These are phyloP conservation scores for Claviceps sp. DNA, from an alignment of 2,329 filamentous ascomycete genomes.

Conservation along the genomic window DNA sequence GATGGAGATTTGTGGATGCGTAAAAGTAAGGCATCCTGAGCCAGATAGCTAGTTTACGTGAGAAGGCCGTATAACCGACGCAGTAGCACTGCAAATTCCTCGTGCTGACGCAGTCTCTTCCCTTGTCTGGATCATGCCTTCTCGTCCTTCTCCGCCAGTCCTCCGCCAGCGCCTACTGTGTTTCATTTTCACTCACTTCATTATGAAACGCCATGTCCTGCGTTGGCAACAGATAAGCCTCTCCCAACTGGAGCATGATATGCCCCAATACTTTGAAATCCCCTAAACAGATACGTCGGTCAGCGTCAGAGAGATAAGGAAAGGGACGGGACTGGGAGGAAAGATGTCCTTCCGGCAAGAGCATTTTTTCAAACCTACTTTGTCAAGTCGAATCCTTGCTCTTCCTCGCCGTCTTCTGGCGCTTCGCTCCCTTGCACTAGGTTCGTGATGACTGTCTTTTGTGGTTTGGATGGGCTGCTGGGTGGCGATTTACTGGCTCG, in stretches of 20 bases:
- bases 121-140: background rate
- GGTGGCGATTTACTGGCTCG: slow-evolving; percentile 35
- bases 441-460: slow-evolving; percentile 16
- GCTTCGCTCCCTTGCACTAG: slow-evolving; percentile 13
- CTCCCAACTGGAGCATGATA: slow-evolving; percentile 44
- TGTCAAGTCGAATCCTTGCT: slow-evolving; percentile 43
- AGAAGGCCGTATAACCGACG: background rate
- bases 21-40: background rate
- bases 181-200: background rate
- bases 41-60: background rate
- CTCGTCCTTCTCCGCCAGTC: background rate
- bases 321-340: background rate
- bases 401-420: slow-evolving; percentile 27
- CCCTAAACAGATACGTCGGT: slow-evolving; percentile 27
- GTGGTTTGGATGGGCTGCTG: slow-evolving; percentile 35
- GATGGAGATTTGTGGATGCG: background rate
- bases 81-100: background rate
- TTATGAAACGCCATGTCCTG: slow-evolving; percentile 23
- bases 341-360: background rate
- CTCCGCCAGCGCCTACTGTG: background rate
- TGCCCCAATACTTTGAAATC: slow-evolving; percentile 51
- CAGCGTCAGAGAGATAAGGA: slow-evolving; percentile 1
- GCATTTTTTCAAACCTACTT: slow-evolving; percentile 28
- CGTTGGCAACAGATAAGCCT: slow-evolving; percentile 29
- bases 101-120: background rate